phyloP scores from a whole-genome alignment of 805 yeast species.

The Saturnispora sanitii region DNA sequence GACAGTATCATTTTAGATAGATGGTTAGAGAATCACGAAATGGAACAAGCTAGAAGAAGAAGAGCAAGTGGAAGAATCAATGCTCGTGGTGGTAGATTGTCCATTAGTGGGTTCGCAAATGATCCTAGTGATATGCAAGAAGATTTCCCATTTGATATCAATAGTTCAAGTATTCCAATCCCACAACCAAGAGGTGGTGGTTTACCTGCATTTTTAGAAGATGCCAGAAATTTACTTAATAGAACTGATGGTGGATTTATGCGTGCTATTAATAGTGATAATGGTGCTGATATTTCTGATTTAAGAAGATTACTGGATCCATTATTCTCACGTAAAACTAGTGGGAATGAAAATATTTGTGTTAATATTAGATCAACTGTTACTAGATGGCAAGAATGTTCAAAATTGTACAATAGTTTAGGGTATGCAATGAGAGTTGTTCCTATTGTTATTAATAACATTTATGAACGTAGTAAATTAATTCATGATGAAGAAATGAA shows the following conservation, averaged over 20 bases:
- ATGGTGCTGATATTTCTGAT: slow-evolving; percentile 1
- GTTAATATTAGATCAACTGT: slow-evolving; percentile 30
- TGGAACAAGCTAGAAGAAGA: slow-evolving; percentile 17
- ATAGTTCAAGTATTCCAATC: slow-evolving; percentile 1
- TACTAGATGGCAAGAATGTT: slow-evolving; percentile 60
- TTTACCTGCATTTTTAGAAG: slow-evolving; percentile 6
- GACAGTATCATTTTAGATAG: slow-evolving; percentile 26
- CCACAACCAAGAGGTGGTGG: slow-evolving; percentile 5
- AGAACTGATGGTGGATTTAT: not conserved
- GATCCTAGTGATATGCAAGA: slow-evolving; percentile 8
- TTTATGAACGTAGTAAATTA: slow-evolving; percentile 33
- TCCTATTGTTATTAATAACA: slow-evolving; percentile 40
- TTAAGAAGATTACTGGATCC: slow-evolving; percentile 14
- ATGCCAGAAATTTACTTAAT: not conserved
- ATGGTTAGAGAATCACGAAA: slow-evolving; percentile 26
- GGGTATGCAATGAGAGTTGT: slow-evolving; percentile 18
- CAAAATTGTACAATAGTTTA: slow-evolving; percentile 36
- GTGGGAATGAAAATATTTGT: slow-evolving; percentile 14
- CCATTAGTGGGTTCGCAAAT: slow-evolving; percentile 18
- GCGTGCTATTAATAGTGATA: not conserved
- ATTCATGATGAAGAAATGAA: slow-evolving; percentile 23
- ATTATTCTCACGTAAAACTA: slow-evolving; percentile 4
- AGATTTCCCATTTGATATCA: not conserved
- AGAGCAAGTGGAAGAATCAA: slow-evolving; percentile 7
- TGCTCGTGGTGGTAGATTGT: slow-evolving; percentile 13